phyloP scores from a whole-genome alignment of 345 rosid species.

The Firmiana major region DNA sequence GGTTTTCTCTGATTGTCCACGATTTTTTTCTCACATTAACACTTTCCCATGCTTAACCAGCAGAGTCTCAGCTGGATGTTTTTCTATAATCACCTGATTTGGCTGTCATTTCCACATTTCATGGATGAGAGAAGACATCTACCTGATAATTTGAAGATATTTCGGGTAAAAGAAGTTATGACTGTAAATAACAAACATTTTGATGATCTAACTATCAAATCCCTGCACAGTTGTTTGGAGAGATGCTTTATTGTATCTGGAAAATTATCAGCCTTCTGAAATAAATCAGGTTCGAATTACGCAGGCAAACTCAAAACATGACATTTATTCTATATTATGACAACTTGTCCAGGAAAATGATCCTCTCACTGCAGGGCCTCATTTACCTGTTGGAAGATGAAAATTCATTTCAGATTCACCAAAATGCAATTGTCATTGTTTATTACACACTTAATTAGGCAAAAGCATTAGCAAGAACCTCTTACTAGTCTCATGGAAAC shows the following conservation, averaged over 20 bases:
- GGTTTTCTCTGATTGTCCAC: not conserved
- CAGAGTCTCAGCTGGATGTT: not conserved
- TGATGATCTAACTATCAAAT: not conserved
- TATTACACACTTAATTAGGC: not conserved
- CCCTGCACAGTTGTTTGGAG: no score
- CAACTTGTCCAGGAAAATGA: not conserved
- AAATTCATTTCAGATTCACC: not conserved
- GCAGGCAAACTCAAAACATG: not conserved
- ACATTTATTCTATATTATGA: not conserved
- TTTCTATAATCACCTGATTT: not conserved
- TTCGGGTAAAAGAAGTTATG: not conserved
- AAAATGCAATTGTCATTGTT: not conserved
- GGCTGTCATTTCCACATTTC: not conserved
- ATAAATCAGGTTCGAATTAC: not conserved
- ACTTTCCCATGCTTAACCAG: not conserved
- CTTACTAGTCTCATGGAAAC: not conserved
- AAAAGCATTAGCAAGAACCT: not conserved
- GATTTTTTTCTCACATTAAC: not conserved
- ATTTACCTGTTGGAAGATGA: constrained; percentile 23
- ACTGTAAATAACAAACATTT: not conserved
- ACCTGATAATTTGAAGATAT: not conserved
- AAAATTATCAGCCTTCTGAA: not conserved
- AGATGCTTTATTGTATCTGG: not conserved
- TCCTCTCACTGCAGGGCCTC: not conserved
- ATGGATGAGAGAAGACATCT: not conserved